Conservation (phyloP, 2,329 filamentous ascomycete species). For the Colletotrichum navitas region DNA sequence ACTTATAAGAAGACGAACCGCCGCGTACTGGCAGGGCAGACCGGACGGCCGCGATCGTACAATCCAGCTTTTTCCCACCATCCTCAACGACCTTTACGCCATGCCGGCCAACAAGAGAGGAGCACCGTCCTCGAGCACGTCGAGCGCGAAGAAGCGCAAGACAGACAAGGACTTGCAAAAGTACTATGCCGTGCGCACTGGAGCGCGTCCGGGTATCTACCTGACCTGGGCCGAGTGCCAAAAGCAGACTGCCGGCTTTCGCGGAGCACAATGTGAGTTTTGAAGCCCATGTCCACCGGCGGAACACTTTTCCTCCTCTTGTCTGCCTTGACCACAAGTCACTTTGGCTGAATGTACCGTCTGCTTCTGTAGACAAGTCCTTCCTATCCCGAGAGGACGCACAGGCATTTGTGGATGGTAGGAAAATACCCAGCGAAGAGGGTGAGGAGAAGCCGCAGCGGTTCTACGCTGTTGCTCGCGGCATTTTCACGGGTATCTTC, state of each 20-base stretch:
- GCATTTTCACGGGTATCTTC: slow-evolving; percentile 70
- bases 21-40: slow-evolving; percentile 16
- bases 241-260: slow-evolving; percentile 70
- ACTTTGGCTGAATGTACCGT: slow-evolving; percentile 1
- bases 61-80: slow-evolving; percentile 3
- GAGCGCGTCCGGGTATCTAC: slow-evolving; percentile 62
- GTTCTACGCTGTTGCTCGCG: slow-evolving; percentile 73
- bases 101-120: slow-evolving; percentile 40
- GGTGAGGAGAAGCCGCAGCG: slow-evolving; percentile 57
- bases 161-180: slow-evolving; percentile 61
- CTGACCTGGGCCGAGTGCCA: slow-evolving; percentile 71
- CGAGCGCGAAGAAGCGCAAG: slow-evolving; percentile 61
- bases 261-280: slow-evolving; percentile 76
- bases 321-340: background rate
- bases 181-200: slow-evolving; percentile 73
- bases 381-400: slow-evolving; percentile 82
- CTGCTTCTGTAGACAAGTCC: slow-evolving; percentile 74
- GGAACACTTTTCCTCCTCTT: background rate
- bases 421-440: slow-evolving; percentile 56
- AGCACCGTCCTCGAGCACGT: slow-evolving; percentile 19
- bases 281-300: background rate
- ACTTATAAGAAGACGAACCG: slow-evolving; percentile 19
- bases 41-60: slow-evolving; percentile 7
- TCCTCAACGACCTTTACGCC: slow-evolving; percentile 18
- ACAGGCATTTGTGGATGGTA: slow-evolving; percentile 79